Evolutionary conservation across 1,284 basidiomycete genomes (phyloP).

Genomic region (Omphalotus olearius): DNA sequence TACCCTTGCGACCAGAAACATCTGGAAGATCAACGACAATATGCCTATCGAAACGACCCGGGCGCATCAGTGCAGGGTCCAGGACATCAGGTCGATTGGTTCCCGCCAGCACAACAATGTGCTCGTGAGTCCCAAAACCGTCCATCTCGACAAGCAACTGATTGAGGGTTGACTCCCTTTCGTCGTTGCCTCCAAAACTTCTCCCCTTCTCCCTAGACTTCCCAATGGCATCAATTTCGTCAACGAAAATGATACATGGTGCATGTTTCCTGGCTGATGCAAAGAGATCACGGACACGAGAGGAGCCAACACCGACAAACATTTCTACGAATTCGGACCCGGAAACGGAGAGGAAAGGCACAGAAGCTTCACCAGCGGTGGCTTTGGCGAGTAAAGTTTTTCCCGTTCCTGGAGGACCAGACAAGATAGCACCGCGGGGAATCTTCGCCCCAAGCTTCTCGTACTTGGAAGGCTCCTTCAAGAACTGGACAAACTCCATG

Average conservation of each 20-base stretch:
- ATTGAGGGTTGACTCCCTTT: conserved; percentile 97
- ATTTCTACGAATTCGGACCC: conserved; percentile 99
- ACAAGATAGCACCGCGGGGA: conserved; percentile 95
- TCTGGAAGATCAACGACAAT: conserved; percentile 96
- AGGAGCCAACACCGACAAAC: conserved; percentile 99
- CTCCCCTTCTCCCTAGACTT: conserved; percentile 91
- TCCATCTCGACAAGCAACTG: conserved; percentile 99
- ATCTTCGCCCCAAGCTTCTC: conserved; percentile 98
- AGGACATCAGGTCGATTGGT: conserved; percentile 97
- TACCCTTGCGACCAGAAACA: conserved; percentile 89
- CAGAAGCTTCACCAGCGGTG: conserved; percentile 95
- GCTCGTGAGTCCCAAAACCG: conserved; percentile 94
- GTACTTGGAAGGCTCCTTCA: conserved; percentile 94
- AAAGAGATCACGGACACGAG: conserved; percentile 96
- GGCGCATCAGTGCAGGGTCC: conserved; percentile 92
- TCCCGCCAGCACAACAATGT: conserved; percentile 94
- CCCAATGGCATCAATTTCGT: conserved; percentile 98
- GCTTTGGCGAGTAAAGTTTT: conserved; percentile 98
- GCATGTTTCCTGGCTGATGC: conserved; percentile 97
- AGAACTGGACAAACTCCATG: conserved; percentile 99
- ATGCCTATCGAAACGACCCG: conserved; percentile 96
- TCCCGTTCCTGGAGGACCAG: conserved; percentile 97
- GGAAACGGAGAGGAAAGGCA: conserved; percentile 97
- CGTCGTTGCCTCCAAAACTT: conserved; percentile 92
- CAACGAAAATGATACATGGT: conserved; percentile 97